Base-by-base conservation (phyloP, 768 basidiomycete species). In the Amanita rubescens region DNA sequence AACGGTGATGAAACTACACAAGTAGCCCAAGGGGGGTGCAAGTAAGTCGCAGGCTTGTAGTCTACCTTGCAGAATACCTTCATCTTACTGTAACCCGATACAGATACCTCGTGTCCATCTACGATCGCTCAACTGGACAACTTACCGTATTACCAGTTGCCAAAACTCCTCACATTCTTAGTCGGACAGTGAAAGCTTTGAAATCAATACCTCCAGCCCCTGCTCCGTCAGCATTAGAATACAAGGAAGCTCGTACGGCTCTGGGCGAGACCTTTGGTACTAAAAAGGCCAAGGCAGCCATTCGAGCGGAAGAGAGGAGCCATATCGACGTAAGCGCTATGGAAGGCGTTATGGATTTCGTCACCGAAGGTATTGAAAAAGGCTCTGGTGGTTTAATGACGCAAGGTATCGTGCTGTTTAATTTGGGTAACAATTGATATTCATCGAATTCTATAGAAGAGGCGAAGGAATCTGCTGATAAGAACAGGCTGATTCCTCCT, bases 251-350 rank as follows among this genome's bases (percentile, higher is more conserved):
- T 14, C 78, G 85, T 38, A 88, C 80, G 51, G 75, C 80, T n/a
- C 79, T 99, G 1, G 94, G 95, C 30, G 86, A 93, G 66, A 81
- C 88, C 1, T 99, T 99, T 58, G 95, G 95, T 19, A 95, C 94
- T 22, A 90, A 93, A 71, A 98, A 96, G 65, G 91, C 93, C 42
- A 87, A 91, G 67, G 80, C 82, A 9, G 84, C 82, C 25, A 94
- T 97, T 63, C 80, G 80, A 49, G 87, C 92, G 3, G 80, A 79
- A 50, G 93, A 94, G 68, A 80, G 95, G 58, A 95, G 94, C 70
- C 84, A 84, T 65, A 84, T 99, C 34, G 93, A 96, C 70, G 82
- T 89, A 17, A 73, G 76, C 54, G 91, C 92, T 2, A 94, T 96
- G 88, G 80, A 89, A 65, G 81, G 81, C 8, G 90, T 91, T 33